phyloP scores from a whole-genome alignment of 192 early-diverging fungal species.

The Backusella tuberculispora region DNA sequence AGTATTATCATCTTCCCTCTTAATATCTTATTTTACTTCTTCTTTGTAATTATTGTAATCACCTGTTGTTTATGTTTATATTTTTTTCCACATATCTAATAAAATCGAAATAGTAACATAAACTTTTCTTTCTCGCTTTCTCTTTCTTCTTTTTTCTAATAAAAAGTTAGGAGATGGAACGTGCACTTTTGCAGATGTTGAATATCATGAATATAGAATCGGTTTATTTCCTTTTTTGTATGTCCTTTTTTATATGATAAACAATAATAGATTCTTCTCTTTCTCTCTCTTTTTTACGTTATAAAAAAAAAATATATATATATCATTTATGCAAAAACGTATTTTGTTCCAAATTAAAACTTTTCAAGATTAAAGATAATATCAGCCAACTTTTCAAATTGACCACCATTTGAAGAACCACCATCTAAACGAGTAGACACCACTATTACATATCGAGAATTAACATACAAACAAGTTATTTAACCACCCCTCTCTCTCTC shows the following conservation, averaged over 20 bases:
- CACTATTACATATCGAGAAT: neutral
- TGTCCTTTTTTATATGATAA: neutral
- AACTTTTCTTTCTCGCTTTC: too few relatives aligned
- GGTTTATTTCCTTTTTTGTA: neutral
- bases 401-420: neutral
- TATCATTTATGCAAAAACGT: too few relatives aligned
- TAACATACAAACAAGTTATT: neutral
- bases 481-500: too few relatives aligned
- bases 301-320: too few relatives aligned
- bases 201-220: too few relatives aligned
- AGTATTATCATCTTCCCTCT: neutral
- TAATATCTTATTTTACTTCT: neutral
- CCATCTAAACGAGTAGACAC: neutral
- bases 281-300: too few relatives aligned
- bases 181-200: neutral
- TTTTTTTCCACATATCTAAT: neutral
- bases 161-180: neutral
- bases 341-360: neutral
- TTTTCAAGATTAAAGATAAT: slow-evolving; percentile 20
- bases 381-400: slow-evolving; percentile 14
- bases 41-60: neutral
- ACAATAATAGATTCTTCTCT: too few relatives aligned
- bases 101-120: neutral
- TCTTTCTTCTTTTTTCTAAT: neutral
- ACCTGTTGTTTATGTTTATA: neutral